Percentiles rank a stretch among this genome's conserved stretches.
Evolutionary conservation across 345 rosid species (phyloP).

Genomic region (Gossypium anomalum): DNA sequence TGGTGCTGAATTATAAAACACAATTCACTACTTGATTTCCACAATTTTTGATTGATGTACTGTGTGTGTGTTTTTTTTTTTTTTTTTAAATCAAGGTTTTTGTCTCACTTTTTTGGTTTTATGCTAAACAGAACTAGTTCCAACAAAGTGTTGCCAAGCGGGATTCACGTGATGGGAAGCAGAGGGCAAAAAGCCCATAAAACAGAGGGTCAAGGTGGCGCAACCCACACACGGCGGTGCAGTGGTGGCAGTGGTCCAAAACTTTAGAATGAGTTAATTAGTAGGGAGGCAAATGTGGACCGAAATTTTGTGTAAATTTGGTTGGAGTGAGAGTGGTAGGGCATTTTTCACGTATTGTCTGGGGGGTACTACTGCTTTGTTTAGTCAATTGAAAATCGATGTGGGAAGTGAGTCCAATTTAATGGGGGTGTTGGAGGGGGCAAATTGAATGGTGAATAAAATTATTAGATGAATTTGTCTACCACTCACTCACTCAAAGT

Average conservation of each 20-base stretch:
- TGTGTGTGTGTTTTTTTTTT: neutral
- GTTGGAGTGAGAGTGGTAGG: neutral
- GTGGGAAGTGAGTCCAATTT: neutral
- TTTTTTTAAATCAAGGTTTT: neutral
- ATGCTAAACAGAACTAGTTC: neutral
- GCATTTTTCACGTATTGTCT: neutral
- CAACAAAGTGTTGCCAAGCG: neutral
- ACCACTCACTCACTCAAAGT: neutral
- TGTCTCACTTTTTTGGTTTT: neutral
- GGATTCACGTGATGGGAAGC: neutral
- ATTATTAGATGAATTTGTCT: neutral
- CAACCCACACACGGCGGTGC: neutral
- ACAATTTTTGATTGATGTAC: neutral
- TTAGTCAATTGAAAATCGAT: slow-evolving; percentile 12
- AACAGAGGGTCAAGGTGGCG: neutral
- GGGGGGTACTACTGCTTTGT: neutral
- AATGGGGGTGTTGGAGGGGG: neutral
- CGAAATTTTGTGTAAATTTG: neutral
- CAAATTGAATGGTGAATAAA: slow-evolving; percentile 9
- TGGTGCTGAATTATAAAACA: neutral
- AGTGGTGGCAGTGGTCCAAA: neutral
- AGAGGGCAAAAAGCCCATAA: neutral
- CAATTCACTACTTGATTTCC: too few relatives aligned
- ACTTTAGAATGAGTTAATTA: neutral
- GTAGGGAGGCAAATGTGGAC: neutral